These are phyloP conservation scores for Tuber calosporum DNA, from an alignment of 495 filamentous ascomycete genomes.

Conservation along the genomic window DNA sequence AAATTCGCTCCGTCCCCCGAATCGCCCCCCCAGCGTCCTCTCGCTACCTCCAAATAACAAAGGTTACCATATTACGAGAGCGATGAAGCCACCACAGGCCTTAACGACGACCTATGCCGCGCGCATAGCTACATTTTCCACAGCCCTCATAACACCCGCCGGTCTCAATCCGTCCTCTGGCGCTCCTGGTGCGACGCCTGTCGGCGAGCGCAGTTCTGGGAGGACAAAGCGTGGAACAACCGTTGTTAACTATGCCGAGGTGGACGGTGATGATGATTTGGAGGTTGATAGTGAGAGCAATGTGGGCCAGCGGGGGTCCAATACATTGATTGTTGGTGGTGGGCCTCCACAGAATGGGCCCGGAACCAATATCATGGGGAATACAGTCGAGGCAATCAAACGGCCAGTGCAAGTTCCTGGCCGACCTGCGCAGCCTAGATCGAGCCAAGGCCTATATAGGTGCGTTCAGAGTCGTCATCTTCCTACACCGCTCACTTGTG, in stretches of 20 bases:
- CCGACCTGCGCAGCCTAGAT: conserved; percentile 22
- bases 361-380: conserved; percentile 16
- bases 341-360: conserved; percentile 9
- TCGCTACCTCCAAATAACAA: conserved; percentile 6
- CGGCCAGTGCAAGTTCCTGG: conserved; percentile 60
- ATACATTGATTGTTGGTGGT: conserved; percentile 18
- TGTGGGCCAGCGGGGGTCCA: conserved; percentile 13
- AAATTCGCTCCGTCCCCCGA: conserved; percentile 5
- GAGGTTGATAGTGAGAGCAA: conserved; percentile 75
- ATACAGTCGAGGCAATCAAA: conserved; percentile 62
- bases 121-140: conserved; percentile 73
- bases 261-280: conserved; percentile 88
- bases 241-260: conserved; percentile 94
- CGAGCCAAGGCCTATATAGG: conserved; percentile 26
- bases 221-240: conserved; percentile 96
- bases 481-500: neutral
- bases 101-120: conserved; percentile 88
- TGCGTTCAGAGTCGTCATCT: neutral
- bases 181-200: conserved; percentile 51
- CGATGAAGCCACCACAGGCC: conserved; percentile 61
- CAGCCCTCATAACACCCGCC: conserved; percentile 84
- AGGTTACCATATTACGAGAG: neutral
- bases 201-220: conserved; percentile 61
- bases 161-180: conserved; percentile 55
- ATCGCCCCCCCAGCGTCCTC: conserved; percentile 15